Conservation (phyloP, 2,329 filamentous ascomycete genomes). For the Leptographium galeiforme region DNA sequence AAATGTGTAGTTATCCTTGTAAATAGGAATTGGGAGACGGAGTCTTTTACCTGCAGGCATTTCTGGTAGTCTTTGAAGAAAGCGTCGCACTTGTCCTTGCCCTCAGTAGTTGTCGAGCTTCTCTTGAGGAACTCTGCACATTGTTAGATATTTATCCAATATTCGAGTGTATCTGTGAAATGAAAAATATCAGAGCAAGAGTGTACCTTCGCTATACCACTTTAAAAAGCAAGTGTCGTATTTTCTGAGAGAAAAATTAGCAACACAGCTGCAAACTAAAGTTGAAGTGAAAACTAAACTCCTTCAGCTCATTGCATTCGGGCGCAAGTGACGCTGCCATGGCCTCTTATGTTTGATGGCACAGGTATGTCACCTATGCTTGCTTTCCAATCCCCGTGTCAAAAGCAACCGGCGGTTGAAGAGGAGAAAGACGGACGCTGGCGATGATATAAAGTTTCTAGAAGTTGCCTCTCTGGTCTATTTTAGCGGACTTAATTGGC, state of each 20-base stretch:
- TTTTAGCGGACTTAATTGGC: not conserved
- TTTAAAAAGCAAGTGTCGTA: conserved; percentile 98
- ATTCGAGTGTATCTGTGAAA: not conserved
- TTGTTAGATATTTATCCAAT: conserved; percentile 9
- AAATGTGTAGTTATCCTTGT: too few species aligned
- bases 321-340: conserved; percentile 95
- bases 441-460: not conserved
- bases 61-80: conserved; percentile 82
- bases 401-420: not conserved
- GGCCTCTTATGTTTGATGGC: not conserved
- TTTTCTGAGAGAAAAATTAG: conserved; percentile 39
- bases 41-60: conserved; percentile 59
- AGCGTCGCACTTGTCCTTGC: conserved; percentile 58
- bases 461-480: not conserved
- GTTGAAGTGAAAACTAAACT: conserved; percentile 42
- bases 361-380: not conserved
- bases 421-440: not conserved
- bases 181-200: not conserved
- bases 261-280: not conserved
- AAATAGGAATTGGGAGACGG: too few species aligned
- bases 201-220: conserved; percentile 96
- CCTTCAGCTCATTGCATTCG: conserved; percentile 91
- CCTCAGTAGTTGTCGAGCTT: conserved; percentile 58
- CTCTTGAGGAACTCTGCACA: conserved; percentile 80
- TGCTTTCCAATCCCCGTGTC: not conserved